phyloP scores from a whole-genome alignment of 2,329 filamentous ascomycete species.

The Fusarium phyllophilum region DNA sequence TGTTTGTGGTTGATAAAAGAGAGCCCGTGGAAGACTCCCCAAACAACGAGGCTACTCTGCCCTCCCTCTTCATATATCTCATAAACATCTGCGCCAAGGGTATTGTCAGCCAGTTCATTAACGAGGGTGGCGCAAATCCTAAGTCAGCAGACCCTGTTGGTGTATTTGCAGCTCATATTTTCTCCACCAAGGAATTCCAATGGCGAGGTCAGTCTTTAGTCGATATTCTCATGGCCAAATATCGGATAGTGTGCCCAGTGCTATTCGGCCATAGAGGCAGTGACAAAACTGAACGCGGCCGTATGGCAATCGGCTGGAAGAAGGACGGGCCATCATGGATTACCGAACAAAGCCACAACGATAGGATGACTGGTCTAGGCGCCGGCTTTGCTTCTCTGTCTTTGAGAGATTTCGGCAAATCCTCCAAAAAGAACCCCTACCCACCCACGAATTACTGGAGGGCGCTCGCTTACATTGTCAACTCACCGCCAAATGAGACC shows the following conservation, averaged over 20 bases:
- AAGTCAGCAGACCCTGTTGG: constrained; percentile 81
- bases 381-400: constrained; percentile 86
- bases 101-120: constrained; percentile 75
- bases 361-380: constrained; percentile 84
- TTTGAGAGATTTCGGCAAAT: constrained; percentile 81
- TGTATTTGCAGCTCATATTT: constrained; percentile 79
- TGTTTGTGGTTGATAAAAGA: constrained; percentile 61
- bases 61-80: constrained; percentile 76
- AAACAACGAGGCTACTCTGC: constrained; percentile 65
- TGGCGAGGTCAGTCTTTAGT: constrained; percentile 76
- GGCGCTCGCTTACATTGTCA: constrained; percentile 78
- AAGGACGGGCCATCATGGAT: constrained; percentile 69
- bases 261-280: constrained; percentile 84
- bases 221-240: constrained; percentile 88
- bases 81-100: constrained; percentile 81
- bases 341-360: constrained; percentile 77
- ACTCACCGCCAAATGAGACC: constrained; percentile 73
- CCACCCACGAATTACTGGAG: constrained; percentile 86
- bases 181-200: constrained; percentile 73
- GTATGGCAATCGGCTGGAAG: constrained; percentile 78
- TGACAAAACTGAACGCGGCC: constrained; percentile 76
- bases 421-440: constrained; percentile 76
- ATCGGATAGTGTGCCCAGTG: constrained; percentile 81
- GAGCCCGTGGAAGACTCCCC: constrained; percentile 60
- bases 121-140: constrained; percentile 71